Evolutionary conservation across 2,329 filamentous ascomycete species (phyloP).

Genomic region (Xylaria sp.): DNA sequence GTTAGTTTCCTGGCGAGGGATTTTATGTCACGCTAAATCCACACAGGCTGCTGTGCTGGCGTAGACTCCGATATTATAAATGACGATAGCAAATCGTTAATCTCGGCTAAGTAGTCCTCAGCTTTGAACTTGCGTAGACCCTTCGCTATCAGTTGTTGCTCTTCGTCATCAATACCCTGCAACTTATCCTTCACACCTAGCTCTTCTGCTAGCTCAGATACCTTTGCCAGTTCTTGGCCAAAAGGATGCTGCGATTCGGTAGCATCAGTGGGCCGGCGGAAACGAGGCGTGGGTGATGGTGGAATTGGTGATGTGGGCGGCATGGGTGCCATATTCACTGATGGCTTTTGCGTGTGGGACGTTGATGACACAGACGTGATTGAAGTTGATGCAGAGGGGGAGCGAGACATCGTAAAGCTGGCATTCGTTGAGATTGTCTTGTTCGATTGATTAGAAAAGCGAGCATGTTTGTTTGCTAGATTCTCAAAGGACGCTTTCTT

Average conservation of each 20-base stretch:
- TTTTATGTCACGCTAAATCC: slow-evolving; percentile 57
- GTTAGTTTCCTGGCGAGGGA: slow-evolving; percentile 12
- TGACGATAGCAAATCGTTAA: slow-evolving; percentile 73
- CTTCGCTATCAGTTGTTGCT: slow-evolving; percentile 73
- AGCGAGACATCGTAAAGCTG: slow-evolving; percentile 67
- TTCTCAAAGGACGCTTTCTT: slow-evolving; percentile 83
- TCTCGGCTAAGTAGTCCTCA: slow-evolving; percentile 85
- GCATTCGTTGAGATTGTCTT: slow-evolving; percentile 66
- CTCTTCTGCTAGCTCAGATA: slow-evolving; percentile 93
- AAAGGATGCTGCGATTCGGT: slow-evolving; percentile 70
- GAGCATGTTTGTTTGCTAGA: slow-evolving; percentile 69
- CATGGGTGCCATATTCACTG: slow-evolving; percentile 44
- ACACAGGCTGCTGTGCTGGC: slow-evolving; percentile 54
- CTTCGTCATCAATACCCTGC: slow-evolving; percentile 77
- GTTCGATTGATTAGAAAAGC: slow-evolving; percentile 66
- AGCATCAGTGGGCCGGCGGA: slow-evolving; percentile 46
- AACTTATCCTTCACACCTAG: slow-evolving; percentile 72
- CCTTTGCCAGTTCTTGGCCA: slow-evolving; percentile 87
- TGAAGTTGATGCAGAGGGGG: slow-evolving; percentile 66
- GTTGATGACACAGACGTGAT: slow-evolving; percentile 60
- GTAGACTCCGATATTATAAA: slow-evolving; percentile 62
- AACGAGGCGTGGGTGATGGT: slow-evolving; percentile 47
- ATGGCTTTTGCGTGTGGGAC: slow-evolving; percentile 48
- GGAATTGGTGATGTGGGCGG: slow-evolving; percentile 50
- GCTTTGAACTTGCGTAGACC: slow-evolving; percentile 80